Evolutionary conservation across 2,329 filamentous ascomycete genomes (phyloP), one percentile per base, ranked within the genome.

Genomic region (Chaetomiaceae sp.): DNA sequence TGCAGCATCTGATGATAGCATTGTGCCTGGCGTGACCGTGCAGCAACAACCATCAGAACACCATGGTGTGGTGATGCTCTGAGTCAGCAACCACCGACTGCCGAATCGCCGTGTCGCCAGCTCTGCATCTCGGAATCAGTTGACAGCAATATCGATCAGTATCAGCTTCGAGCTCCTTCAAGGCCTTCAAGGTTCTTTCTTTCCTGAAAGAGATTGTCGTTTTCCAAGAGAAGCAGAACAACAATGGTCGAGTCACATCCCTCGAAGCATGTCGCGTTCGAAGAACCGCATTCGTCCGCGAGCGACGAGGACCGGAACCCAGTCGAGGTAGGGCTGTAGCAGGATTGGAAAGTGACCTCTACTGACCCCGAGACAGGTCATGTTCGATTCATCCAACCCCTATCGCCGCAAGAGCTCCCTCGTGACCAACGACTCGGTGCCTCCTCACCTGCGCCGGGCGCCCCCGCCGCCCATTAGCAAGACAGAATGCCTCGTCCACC

Each of bases 401-500:
- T 83, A 85, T 62, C 79, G 84, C 20, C 78, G 84, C 54, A 87
- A 87, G 70, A 85, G 82, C 63, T 87, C 83, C 12, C 74, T 87
- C 45, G 79, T 85, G 12, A 66, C 75, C 4, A 71, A 72, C 45
- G 81, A 85, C 27, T 63, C 71, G 3, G 62, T 69, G 15, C 58
- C 64, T 7, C 72, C 73, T 5, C 59, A 71, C 47, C 62, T 73
- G 9, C 65, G 64, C 6, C 62, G 66, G 8, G 44, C 15, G 38
- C 62, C 43, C 29, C 38, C 43, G 9, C 20, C 34, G 1, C 11
- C 27, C 12, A 33, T 20, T 23, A 34, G 25, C 3, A 52, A 40
- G 60, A 78, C 79, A 12, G 80, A 83, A 63, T 87, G 83, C 61
- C 75, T 85, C 34, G 83, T 87, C 29, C 84, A 87, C 64, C 79